Percentiles rank a stretch among this genome's conserved stretches.
Conservation (phyloP, 805 yeast species). For the Teunomyces lycoperdinae region DNA sequence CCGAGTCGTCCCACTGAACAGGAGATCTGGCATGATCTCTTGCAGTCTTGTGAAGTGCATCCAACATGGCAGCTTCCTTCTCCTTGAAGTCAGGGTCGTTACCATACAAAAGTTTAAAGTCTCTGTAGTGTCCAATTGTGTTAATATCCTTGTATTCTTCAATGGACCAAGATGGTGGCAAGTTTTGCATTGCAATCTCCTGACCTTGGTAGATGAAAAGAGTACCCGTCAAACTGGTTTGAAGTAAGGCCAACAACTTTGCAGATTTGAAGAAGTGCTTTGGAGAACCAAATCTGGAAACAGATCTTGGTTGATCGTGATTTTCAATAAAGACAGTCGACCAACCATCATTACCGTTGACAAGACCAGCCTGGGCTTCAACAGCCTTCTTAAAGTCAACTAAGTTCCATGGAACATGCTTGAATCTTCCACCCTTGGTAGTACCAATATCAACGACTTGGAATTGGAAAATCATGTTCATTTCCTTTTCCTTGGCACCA, state of each 20-base stretch:
- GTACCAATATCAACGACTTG: constrained; percentile 37
- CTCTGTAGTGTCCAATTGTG: constrained; percentile 40
- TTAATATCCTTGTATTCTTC: constrained; percentile 52
- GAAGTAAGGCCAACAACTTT: constrained; percentile 47
- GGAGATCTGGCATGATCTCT: constrained; percentile 58
- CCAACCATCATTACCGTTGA: constrained; percentile 55
- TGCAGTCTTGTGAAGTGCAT: constrained; percentile 36
- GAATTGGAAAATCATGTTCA: constrained; percentile 41
- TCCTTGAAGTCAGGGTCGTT: constrained; percentile 19
- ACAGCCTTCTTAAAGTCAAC: constrained; percentile 37
- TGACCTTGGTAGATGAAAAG: constrained; percentile 60
- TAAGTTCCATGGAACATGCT: constrained; percentile 29
- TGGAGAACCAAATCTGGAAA: constrained; percentile 48
- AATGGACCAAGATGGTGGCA: constrained; percentile 45
- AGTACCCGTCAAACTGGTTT: constrained; percentile 50
- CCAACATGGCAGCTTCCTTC: constrained; percentile 26
- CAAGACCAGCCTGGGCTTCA: constrained; percentile 26
- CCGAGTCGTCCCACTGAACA: constrained; percentile 49
- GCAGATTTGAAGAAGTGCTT: constrained; percentile 35
- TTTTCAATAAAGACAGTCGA: constrained; percentile 53
- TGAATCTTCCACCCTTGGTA: constrained; percentile 33
- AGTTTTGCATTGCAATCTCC: constrained; percentile 55
- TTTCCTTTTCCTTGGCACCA: constrained; percentile 36
- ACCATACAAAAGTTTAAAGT: constrained; percentile 24
- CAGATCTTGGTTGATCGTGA: constrained; percentile 57